These are phyloP conservation scores for Inonotus obliquus DNA, from an alignment of 1,284 basidiomycete genomes.

Conservation along the genomic window DNA sequence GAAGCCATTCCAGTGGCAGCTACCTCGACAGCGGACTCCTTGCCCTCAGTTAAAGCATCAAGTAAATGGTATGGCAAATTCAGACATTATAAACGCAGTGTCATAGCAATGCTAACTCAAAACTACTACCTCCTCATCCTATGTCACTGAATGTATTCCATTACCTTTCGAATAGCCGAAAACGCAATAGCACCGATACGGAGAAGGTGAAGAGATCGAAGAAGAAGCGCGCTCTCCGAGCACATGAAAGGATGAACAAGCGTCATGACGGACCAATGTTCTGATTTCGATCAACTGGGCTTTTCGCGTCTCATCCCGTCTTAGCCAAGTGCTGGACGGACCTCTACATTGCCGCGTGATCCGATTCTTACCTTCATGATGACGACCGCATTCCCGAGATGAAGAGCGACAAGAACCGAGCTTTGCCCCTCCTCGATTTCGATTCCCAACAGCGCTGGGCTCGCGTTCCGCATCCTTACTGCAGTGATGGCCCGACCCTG, in stretches of 20 bases:
- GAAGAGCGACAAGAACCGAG: not conserved
- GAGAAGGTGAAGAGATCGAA: not conserved
- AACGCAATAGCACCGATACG: not conserved
- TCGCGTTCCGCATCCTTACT: not conserved
- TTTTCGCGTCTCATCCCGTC: not conserved
- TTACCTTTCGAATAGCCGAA: not conserved
- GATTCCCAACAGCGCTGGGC: not conserved
- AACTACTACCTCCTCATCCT: not conserved
- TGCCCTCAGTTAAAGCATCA: not conserved
- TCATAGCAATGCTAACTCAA: not conserved
- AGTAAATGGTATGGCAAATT: not conserved
- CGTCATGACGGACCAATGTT: not conserved
- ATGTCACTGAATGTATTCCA: not conserved
- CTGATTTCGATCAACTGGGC: not conserved
- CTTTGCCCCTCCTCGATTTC: not conserved
- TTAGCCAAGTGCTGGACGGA: not conserved
- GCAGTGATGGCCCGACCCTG: not conserved
- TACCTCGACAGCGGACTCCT: too few relatives aligned
- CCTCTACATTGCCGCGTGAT: not conserved
- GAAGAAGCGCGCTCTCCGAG: not conserved
- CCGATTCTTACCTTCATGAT: not conserved
- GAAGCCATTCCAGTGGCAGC: too few relatives aligned
- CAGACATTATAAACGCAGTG: too few relatives aligned
- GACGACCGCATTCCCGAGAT: not conserved
- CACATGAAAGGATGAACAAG: constrained; percentile 2